Base-by-base conservation (phyloP, 1,284 basidiomycete genomes). In the Exsudoporus floridanus region DNA sequence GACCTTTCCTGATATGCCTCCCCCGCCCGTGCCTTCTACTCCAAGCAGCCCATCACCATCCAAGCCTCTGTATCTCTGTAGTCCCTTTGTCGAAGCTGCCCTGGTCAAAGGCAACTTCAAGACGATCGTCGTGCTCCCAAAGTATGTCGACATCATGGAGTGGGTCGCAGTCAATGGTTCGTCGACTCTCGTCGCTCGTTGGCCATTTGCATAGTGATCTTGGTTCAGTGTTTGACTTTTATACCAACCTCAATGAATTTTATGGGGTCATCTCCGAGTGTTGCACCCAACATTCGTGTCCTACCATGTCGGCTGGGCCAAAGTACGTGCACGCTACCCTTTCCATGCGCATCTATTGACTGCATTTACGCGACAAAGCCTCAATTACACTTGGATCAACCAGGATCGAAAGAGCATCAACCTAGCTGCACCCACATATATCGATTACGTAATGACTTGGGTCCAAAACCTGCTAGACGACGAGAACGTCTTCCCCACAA, bases 361-460 rank as follows among this genome's bases (percentile, higher is more conserved):
- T 8, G 12, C 21, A 46, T 10, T 43, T 2, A 10, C 13, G 9
- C 68, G 19, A 18, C 28, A 33, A 95, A 63, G 94, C 52, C 80
- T 98, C 67, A 96, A 91, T 73, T 99, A 98, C 74, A 95, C 94
- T 5, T 99, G 96, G 96, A 91, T 97, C 64, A 97, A 98, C 73
- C 88, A 92, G 65, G 92, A 92, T 71, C 90, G 94, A 51, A 95
- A 95, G 69, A 90, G 89, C 60, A 92, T 98, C 37, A 86, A 96
- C 61, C 79, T 99, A 0, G 89, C 96, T 14, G 96, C 96, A 4
- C 92, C 96, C 7, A 96, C 94, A 25, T 98, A 99, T 73, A 95
- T 98, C 59, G 96, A 99, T 76, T 99, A 96, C 70, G 95, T 98
- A 59, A 95, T 98, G 91, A 95, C 93, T 12, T 98, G 95, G 95